A percentile compares a stretch with the other conserved stretches of the same genome.
These are phyloP conservation scores for Hymenoscyphus fraxineus DNA, from an alignment of 2,329 filamentous ascomycete genomes.

Conservation along the genomic window DNA sequence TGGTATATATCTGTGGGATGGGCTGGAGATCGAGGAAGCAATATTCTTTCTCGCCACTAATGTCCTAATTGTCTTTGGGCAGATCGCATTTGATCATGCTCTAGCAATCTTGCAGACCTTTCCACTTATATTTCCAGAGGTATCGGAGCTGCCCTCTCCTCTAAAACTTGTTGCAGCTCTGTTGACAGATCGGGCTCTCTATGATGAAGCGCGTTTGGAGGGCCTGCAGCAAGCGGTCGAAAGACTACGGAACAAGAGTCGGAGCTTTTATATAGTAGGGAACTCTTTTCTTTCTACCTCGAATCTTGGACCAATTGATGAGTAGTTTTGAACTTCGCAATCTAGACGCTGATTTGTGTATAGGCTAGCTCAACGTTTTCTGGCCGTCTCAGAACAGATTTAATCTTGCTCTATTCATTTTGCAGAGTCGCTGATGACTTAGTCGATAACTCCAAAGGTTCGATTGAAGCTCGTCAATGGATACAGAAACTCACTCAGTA, in stretches of 20 bases:
- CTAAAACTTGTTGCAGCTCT: conserved; percentile 50
- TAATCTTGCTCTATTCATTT: conserved; percentile 65
- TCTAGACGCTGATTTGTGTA: not conserved
- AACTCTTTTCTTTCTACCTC: not conserved
- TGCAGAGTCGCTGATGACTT: conserved; percentile 71
- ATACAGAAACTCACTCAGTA: conserved; percentile 55
- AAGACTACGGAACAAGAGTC: conserved; percentile 60
- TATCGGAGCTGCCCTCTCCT: conserved; percentile 48
- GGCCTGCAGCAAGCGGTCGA: conserved; percentile 57
- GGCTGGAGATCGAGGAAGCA: conserved; percentile 69
- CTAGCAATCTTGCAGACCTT: conserved; percentile 63
- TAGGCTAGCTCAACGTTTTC: conserved; percentile 63
- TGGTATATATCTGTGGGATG: conserved; percentile 57
- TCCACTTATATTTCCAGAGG: conserved; percentile 50
- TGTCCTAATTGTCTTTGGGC: conserved; percentile 63
- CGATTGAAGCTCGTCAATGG: conserved; percentile 52
- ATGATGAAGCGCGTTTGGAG: conserved; percentile 54
- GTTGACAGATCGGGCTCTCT: conserved; percentile 42
- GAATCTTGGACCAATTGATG: not conserved
- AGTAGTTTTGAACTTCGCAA: not conserved
- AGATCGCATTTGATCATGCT: conserved; percentile 66
- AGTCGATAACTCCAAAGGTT: conserved; percentile 58
- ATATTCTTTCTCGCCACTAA: conserved; percentile 72
- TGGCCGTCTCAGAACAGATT: conserved; percentile 62
- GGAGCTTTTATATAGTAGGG: conserved; percentile 61